phyloP scores from a whole-genome alignment of 225 moss, liverwort and hornwort species.

The Physcomitrium patens region DNA sequence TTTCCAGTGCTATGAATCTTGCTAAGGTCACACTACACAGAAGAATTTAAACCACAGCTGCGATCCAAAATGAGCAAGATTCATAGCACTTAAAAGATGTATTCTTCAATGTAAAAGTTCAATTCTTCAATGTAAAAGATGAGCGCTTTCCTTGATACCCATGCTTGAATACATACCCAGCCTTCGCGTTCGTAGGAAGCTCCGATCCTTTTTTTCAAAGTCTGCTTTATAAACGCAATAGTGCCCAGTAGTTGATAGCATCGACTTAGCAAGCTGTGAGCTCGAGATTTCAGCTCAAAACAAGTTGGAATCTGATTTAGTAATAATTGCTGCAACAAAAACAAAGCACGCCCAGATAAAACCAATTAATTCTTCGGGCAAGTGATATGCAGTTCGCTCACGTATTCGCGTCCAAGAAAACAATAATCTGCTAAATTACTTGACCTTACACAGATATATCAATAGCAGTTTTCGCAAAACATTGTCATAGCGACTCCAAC shows the following conservation, averaged over 20 bases:
- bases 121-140: not conserved
- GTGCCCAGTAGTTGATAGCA: constrained; percentile 92
- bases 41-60: constrained; percentile 24
- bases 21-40: not conserved
- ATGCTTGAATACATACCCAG: constrained; percentile 58
- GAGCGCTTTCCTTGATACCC: constrained; percentile 7
- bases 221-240: constrained; percentile 73
- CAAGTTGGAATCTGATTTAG: constrained; percentile 95
- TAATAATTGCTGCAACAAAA: constrained; percentile 86
- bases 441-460: not conserved
- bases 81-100: too few species aligned
- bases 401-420: not conserved
- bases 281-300: constrained; percentile 96
- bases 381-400: too few species aligned
- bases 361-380: not conserved
- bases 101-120: not conserved
- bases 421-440: not conserved
- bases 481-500: not conserved
- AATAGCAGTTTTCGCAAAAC: not conserved
- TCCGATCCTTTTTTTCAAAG: constrained; percentile 89
- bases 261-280: constrained; percentile 84
- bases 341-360: constrained; percentile 26
- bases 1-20: constrained; percentile 9
- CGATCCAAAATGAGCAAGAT: constrained; percentile 6
- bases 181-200: constrained; percentile 66